Conservation (phyloP, 106 monocot genomes). For the Platanthera zijinensis region DNA sequence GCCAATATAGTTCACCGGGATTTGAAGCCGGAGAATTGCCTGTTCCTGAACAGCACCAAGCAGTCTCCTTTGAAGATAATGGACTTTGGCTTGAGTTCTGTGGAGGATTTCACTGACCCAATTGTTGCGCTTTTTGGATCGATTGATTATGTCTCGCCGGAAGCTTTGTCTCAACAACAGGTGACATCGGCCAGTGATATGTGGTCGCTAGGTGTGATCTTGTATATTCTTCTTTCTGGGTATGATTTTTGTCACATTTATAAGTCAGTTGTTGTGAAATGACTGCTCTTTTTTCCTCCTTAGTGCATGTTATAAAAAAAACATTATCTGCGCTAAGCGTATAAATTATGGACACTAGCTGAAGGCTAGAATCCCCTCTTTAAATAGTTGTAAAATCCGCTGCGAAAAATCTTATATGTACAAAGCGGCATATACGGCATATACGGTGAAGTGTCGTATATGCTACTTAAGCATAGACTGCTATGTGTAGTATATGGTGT, state of each 20-base stretch:
- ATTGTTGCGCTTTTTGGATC: slow-evolving; percentile 62
- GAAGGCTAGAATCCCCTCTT: too few relatives aligned
- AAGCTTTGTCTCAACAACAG: slow-evolving; percentile 34
- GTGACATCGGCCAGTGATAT: slow-evolving; percentile 60
- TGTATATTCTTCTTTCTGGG: slow-evolving; percentile 68
- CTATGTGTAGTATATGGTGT: too few relatives aligned
- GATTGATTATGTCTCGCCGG: slow-evolving; percentile 74
- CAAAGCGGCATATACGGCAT: too few relatives aligned
- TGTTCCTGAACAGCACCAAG: slow-evolving; percentile 28
- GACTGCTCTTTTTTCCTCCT: background rate
- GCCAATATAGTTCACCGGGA: slow-evolving; percentile 58
- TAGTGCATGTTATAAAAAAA: background rate
- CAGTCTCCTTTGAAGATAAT: slow-evolving; percentile 49
- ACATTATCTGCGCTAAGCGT: too few relatives aligned
- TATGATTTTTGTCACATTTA: slow-evolving; percentile 12
- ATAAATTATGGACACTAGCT: too few relatives aligned
- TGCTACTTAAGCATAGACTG: too few relatives aligned
- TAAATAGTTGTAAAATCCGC: too few relatives aligned
- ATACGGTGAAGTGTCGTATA: too few relatives aligned
- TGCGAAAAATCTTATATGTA: too few relatives aligned
- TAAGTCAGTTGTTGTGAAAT: background rate
- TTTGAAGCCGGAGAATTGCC: slow-evolving; percentile 67
- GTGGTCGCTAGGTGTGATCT: slow-evolving; percentile 69
- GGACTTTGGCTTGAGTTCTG: slow-evolving; percentile 76
- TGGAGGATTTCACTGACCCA: slow-evolving; percentile 61